These are phyloP conservation scores for Penicillium sp. DNA, from an alignment of 2,329 filamentous ascomycete species.

Conservation along the genomic window DNA sequence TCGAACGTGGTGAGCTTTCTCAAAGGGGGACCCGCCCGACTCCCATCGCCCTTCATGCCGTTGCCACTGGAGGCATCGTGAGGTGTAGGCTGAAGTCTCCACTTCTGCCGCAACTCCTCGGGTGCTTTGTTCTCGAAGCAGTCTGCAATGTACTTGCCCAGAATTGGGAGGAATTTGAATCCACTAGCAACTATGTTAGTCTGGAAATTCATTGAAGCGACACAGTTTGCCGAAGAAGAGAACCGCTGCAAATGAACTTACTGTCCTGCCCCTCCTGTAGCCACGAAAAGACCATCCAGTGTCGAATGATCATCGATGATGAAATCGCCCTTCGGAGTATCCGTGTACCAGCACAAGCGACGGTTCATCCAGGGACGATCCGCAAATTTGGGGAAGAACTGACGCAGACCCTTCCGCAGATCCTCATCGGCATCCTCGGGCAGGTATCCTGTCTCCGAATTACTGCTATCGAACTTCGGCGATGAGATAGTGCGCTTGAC, in stretches of 20 bases:
- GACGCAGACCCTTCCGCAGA: constrained; percentile 61
- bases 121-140: constrained; percentile 53
- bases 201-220: background rate
- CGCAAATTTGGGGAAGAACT: constrained; percentile 63
- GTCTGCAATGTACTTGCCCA: constrained; percentile 65
- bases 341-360: constrained; percentile 73
- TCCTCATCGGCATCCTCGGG: constrained; percentile 60
- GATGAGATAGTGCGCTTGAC: constrained; percentile 37
- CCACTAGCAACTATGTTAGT: constrained; percentile 20
- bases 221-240: background rate
- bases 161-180: constrained; percentile 68
- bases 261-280: constrained; percentile 33
- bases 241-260: constrained; percentile 15
- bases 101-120: constrained; percentile 64
- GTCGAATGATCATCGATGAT: constrained; percentile 68
- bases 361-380: constrained; percentile 62
- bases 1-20: constrained; percentile 29
- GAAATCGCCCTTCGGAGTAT: constrained; percentile 70
- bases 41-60: constrained; percentile 33
- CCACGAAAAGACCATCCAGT: constrained; percentile 53
- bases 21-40: constrained; percentile 34
- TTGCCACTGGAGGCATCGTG: constrained; percentile 5
- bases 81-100: constrained; percentile 38
- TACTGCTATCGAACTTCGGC: constrained; percentile 43
- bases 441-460: constrained; percentile 43